Evolutionary conservation across 306 rosid species (phyloP).

Genomic region (Cicer bijugum): DNA sequence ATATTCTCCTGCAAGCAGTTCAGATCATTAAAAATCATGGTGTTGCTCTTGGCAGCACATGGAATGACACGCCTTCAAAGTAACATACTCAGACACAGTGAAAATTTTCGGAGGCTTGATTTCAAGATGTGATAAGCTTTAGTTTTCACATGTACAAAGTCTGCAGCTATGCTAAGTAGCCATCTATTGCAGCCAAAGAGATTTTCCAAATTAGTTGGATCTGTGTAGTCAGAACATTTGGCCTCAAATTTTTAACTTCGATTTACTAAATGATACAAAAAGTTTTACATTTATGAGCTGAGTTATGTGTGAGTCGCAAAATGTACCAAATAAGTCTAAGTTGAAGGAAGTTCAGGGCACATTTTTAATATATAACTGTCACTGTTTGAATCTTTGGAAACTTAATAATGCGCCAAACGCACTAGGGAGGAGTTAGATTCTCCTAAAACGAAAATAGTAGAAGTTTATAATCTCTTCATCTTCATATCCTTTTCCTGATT

Average conservation of each 20-base stretch:
- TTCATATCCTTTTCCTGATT: slow-evolving; percentile 8
- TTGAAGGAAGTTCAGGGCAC: slow-evolving; percentile 3
- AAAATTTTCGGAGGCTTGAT: slow-evolving; percentile 3
- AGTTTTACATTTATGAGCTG: slow-evolving; percentile 1
- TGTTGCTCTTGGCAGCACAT: slow-evolving; percentile 59
- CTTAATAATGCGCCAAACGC: no score
- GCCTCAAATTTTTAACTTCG: slow-evolving; percentile 33
- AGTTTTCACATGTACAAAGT: slow-evolving; percentile 6
- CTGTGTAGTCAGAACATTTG: slow-evolving; percentile 15
- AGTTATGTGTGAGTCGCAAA: neutral
- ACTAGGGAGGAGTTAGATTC: no score
- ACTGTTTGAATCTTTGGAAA: no score
- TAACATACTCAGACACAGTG: slow-evolving; percentile 9
- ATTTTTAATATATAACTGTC: no score
- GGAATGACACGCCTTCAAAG: slow-evolving; percentile 37
- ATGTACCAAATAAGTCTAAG: neutral
- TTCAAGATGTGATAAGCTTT: neutral
- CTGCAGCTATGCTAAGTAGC: slow-evolving; percentile 17
- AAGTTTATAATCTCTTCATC: slow-evolving; percentile 1
- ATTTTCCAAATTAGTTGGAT: slow-evolving; percentile 11
- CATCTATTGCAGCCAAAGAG: neutral
- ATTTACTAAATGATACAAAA: slow-evolving; percentile 3
- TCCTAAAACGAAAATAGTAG: neutral
- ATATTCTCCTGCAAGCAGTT: slow-evolving; percentile 70
- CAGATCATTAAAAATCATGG: slow-evolving; percentile 71